A percentile compares a stretch with the other conserved stretches of the same genome.
Conservation (phyloP, 345 rosid species). For the Lumnitzera racemosa region DNA sequence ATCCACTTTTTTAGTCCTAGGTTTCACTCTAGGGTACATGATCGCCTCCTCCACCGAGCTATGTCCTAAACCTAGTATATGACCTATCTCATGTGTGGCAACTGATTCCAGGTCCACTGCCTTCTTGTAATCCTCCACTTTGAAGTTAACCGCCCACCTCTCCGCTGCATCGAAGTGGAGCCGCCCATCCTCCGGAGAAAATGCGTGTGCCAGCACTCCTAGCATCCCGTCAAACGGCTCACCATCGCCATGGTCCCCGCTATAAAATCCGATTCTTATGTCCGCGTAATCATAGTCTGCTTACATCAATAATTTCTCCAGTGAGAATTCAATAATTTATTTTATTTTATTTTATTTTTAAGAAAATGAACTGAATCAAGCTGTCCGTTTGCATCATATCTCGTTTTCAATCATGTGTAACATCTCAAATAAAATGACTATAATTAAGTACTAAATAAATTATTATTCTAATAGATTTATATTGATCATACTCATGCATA, state of each 20-base stretch:
- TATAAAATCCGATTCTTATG: slow-evolving; percentile 55
- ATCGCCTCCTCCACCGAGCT: slow-evolving; percentile 69
- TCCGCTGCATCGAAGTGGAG: slow-evolving; percentile 81
- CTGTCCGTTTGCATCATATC: too few relatives aligned
- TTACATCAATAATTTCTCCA: not conserved
- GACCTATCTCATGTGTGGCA: slow-evolving; percentile 94
- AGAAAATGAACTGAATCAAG: too few relatives aligned
- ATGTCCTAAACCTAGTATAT: slow-evolving; percentile 74
- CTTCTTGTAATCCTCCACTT: slow-evolving; percentile 28
- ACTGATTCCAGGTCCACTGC: slow-evolving; percentile 93
- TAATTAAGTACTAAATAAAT: too few relatives aligned
- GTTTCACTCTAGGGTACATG: slow-evolving; percentile 83
- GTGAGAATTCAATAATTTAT: too few relatives aligned
- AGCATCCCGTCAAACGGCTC: slow-evolving; percentile 80
- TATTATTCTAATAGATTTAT: too few relatives aligned
- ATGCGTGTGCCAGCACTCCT: slow-evolving; percentile 81
- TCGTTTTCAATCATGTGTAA: too few relatives aligned
- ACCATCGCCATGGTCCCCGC: slow-evolving; percentile 78
- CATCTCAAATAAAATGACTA: too few relatives aligned
- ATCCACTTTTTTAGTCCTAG: slow-evolving; percentile 51
- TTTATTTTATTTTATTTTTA: too few relatives aligned
- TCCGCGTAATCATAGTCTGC: slow-evolving; percentile 41
- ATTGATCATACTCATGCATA: too few relatives aligned
- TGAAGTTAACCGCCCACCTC: slow-evolving; percentile 60
- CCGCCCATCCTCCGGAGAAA: slow-evolving; percentile 79